Evolutionary conservation across 768 basidiomycete species (phyloP), one percentile per base, ranked within the genome.

Genomic region (Trametes maxima): DNA sequence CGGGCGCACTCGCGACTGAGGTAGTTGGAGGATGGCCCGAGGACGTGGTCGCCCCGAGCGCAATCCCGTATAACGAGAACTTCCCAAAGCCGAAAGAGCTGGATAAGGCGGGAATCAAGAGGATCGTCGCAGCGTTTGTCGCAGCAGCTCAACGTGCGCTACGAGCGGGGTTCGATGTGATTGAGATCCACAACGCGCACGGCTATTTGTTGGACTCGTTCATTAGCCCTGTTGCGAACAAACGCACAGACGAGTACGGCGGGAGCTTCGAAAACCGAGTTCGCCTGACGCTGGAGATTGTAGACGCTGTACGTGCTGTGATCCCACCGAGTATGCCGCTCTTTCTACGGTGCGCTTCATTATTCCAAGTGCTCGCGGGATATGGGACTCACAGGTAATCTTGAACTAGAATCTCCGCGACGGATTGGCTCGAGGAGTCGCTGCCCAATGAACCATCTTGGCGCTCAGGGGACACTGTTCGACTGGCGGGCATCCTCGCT

Each of bases 361-460:
- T 14, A 5, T 4, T 17, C 3, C 44, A 17, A 10, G 10, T 19
- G 3, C 44, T 21, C 14, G 21, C 44, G 4, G 22, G 5, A 55
- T 46, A 52, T 13, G n/a, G 60, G 47, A 19, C 19, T 14, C 42
- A 42, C 36, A 6, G 17, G 2, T 10, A 11, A 33, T 43, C 25
- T 19, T 33, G 5, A 59, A 59, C 25, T 45, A 85, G 86, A 21
- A 73, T 93, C 22, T 88, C 86, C 43, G 92, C 84, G 1, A 87
- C 85, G 0, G 92, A 93, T 59, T 90, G 90, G 86, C 74, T 89
- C 8, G 85, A 86, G 64, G 78, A 82, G 57, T 75, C 78, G 4
- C 72, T 82, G 1, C 83, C 85, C 0, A 74, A 87, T 59, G 83
- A 88, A 62, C 80, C 81, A 12, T 83, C 83, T 6, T 91, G 92